Conservation (phyloP, 164 flowering plant genomes). For the Malania oleifera region DNA sequence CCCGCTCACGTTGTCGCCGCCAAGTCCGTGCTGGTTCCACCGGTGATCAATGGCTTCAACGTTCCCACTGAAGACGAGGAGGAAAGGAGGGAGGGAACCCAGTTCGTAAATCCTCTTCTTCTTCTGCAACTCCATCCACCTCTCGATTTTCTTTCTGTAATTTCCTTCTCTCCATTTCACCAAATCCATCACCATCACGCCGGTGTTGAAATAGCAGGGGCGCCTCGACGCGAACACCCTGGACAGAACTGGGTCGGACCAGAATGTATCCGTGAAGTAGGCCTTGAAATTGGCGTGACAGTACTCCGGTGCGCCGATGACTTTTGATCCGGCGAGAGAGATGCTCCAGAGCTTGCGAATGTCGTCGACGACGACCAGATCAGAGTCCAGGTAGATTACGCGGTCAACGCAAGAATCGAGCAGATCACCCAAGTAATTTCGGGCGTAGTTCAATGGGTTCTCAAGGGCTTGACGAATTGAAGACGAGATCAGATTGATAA, state of each 20-base stretch:
- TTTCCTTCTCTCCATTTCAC: constrained; percentile 55
- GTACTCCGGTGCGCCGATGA: constrained; percentile 84
- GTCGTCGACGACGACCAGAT: constrained; percentile 68
- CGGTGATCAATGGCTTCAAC: constrained; percentile 68
- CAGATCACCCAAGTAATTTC: constrained; percentile 64
- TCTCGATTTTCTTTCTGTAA: constrained; percentile 48
- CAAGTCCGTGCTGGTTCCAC: constrained; percentile 90
- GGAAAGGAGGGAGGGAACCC: constrained; percentile 77
- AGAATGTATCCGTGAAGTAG: constrained; percentile 69
- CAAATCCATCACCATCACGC: constrained; percentile 88
- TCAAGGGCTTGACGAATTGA: constrained; percentile 70
- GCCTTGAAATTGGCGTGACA: constrained; percentile 78
- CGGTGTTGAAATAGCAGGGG: constrained; percentile 85
- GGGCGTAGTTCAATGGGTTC: constrained; percentile 72
- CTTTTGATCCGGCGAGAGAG: constrained; percentile 23
- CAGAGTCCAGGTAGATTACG: constrained; percentile 79
- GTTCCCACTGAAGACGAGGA: constrained; percentile 65
- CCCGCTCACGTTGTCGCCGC: constrained; percentile 74
- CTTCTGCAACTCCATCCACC: constrained; percentile 80
- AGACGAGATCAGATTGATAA: constrained; percentile 50
- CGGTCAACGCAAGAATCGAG: constrained; percentile 47
- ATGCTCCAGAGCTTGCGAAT: constrained; percentile 57
- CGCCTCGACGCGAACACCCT: constrained; percentile 36
- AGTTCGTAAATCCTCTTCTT: constrained; percentile 61
- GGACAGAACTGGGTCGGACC: constrained; percentile 52